These are phyloP conservation scores for Auriscalpium vulgare DNA, from an alignment of 768 basidiomycete species.

Conservation along the genomic window DNA sequence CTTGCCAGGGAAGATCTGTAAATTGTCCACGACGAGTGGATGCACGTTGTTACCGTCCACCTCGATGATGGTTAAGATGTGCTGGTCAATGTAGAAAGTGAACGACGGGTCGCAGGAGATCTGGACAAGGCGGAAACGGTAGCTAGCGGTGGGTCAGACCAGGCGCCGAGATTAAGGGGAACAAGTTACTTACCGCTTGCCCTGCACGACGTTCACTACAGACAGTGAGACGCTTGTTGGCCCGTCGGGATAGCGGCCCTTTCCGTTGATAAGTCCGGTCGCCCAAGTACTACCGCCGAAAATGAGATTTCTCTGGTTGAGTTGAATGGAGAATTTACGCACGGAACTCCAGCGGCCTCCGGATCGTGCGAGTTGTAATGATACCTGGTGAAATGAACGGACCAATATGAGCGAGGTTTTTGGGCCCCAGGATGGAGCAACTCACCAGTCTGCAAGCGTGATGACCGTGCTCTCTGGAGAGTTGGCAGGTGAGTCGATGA, in stretches of 20 bases:
- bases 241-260: conserved; percentile 31
- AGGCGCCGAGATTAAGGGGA: not conserved
- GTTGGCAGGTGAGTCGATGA: not conserved
- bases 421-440: conserved; percentile 5
- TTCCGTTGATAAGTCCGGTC: conserved; percentile 39
- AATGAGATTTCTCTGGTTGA: too few relatives aligned
- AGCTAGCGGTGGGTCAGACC: conserved; percentile 1
- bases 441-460: conserved; percentile 40
- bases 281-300: conserved; percentile 17
- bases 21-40: conserved; percentile 29
- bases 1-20: conserved; percentile 35
- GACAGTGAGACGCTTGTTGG: conserved; percentile 6
- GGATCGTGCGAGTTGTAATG: conserved; percentile 12
- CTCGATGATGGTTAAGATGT: conserved; percentile 35
- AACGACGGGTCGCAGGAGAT: conserved; percentile 27
- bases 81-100: conserved; percentile 31
- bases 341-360: not conserved
- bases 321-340: not conserved
- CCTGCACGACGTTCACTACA: conserved; percentile 9
- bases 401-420: not conserved
- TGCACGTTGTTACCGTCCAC: conserved; percentile 28
- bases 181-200: conserved; percentile 6
- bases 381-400: not conserved
- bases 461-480: conserved; percentile 36
- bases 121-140: conserved; percentile 16